Percentiles rank a stretch among this genome's conserved stretches.
Evolutionary conservation across 1,284 basidiomycete genomes (phyloP).

Genomic region (Austropuccinia psidii): DNA sequence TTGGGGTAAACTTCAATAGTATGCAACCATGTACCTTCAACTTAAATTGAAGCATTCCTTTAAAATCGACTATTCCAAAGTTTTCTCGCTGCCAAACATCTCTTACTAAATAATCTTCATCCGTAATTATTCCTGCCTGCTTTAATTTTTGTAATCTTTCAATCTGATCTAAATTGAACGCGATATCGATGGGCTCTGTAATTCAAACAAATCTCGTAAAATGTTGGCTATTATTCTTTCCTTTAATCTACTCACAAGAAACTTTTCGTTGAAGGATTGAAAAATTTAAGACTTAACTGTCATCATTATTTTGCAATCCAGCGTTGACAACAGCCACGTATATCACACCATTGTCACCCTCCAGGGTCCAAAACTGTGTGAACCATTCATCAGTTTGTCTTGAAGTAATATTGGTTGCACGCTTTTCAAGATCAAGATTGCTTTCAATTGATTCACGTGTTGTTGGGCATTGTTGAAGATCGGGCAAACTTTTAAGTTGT

Average conservation of each 20-base stretch:
- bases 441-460: background rate
- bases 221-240: too few species aligned
- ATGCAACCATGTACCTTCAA: background rate
- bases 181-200: constrained; percentile 13
- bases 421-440: background rate
- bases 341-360: constrained; percentile 8
- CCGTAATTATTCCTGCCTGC: background rate
- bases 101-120: constrained; percentile 8
- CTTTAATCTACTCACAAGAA: background rate
- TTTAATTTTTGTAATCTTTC: background rate
- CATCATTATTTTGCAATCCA: constrained; percentile 7
- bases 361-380: constrained; percentile 25
- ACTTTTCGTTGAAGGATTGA: background rate
- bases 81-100: constrained; percentile 11
- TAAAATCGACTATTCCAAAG: constrained; percentile 12
- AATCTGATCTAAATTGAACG: constrained; percentile 8
- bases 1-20: constrained; percentile 1
- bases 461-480: background rate
- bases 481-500: background rate
- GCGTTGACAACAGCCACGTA: constrained; percentile 28
- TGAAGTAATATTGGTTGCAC: background rate
- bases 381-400: background rate
- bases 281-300: constrained; percentile 13
- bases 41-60: background rate
- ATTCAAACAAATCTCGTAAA: background rate